Evolutionary conservation across 257 asterid species (phyloP).

Genomic region (Rubia yunnanensis): DNA sequence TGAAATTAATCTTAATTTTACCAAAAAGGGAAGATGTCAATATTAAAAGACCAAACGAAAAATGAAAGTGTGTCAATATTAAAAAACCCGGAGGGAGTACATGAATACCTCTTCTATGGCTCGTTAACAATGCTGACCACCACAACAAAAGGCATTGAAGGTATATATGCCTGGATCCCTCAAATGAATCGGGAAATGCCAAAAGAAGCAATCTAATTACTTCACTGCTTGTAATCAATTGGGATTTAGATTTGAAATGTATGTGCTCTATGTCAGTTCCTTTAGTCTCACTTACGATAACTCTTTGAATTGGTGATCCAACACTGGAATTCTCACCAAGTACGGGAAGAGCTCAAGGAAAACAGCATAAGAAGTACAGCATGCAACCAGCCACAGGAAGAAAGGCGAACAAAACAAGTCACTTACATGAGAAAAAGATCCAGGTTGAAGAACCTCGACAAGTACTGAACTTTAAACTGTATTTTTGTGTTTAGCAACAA

Average conservation of each 20-base stretch:
- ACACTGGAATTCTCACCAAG: background rate
- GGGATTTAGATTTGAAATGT: background rate
- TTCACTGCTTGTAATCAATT: too few species aligned
- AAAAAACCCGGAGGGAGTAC: too few species aligned
- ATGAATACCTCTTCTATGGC: background rate
- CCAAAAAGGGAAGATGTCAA: too few species aligned
- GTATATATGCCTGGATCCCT: background rate
- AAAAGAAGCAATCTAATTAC: background rate
- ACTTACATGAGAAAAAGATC: background rate
- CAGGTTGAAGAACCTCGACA: background rate
- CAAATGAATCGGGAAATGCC: constrained; percentile 4
- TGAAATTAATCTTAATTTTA: too few species aligned
- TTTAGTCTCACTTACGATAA: background rate
- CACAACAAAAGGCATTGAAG: background rate
- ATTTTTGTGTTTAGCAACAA: background rate
- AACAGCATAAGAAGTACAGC: background rate
- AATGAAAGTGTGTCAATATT: too few species aligned
- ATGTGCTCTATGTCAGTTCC: background rate
- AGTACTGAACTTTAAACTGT: background rate
- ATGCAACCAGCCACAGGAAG: background rate
- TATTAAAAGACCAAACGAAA: too few species aligned
- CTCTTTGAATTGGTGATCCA: background rate
- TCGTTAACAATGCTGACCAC: background rate
- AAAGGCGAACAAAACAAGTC: background rate
- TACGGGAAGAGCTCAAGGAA: background rate